Base-by-base conservation (phyloP, 2,329 filamentous ascomycete species). In the Capronia americana region DNA sequence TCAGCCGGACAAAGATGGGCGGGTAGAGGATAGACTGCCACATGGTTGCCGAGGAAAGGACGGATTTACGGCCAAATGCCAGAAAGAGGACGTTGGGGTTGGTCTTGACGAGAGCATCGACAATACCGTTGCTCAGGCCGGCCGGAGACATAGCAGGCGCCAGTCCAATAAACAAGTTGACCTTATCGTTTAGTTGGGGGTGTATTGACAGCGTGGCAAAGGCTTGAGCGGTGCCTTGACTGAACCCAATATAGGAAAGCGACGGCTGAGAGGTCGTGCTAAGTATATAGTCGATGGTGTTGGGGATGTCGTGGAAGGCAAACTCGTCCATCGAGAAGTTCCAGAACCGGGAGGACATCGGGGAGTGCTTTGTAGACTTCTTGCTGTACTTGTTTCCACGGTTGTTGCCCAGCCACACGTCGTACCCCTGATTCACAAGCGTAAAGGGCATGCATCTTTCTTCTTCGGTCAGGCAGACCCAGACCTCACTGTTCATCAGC, bases 351-450 rank as follows among this genome's bases (percentile, higher is more conserved):
- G 85, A 81, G 2, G 91, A 90, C 0, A 87, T 90, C 0, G 95
- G 93, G 0, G 92, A 90, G 69, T 84, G 83, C 66, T 89, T 85
- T 59, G 93, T 87, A 2, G 89, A 93, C 80, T 99, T 99, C 79
- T 98, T 99, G 54, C 93, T 97, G 80, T 99, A 99, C 77, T 99
- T 99, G 85, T 99, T 99, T 57, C 95, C 95, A 41, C 95, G 89
- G 75, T 99, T 99, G 78, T 99, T 99, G 58, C 95, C 95, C 69
- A 99, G 84, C 92, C 95, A 99, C 70, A 98, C 94, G 81, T 99
- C 95, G 74, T 96, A 99, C 2, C 95, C 95, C 74, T 87, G 86
- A 74, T 97, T 92, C 0, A 96, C 92, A 51, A 99, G 83, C 71
- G 91, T 86, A 76, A 99, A 98, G 0, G 95, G 92, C 46, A 99